Conservation (phyloP, 495 filamentous ascomycete species). For the Diplogelasinospora grovesii region DNA sequence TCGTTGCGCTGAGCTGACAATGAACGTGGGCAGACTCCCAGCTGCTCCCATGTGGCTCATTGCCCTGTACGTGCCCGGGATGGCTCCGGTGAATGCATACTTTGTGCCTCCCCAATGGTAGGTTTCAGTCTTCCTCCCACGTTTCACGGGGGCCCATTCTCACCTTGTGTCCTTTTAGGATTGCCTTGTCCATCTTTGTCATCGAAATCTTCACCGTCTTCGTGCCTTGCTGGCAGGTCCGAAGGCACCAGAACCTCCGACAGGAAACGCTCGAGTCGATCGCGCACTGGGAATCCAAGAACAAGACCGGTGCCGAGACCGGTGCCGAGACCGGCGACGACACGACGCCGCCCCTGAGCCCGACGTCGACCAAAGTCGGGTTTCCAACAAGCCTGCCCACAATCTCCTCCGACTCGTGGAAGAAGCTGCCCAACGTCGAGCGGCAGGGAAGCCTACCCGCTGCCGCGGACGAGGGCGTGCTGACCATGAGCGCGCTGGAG, state of each 20-base stretch:
- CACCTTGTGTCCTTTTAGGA: conserved; percentile 10
- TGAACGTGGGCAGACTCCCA: conserved; percentile 46
- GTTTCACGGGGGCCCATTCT: not conserved
- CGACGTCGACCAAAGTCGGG: conserved; percentile 21
- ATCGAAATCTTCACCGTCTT: conserved; percentile 47
- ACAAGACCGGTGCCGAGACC: conserved; percentile 18
- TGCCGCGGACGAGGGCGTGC: conserved; percentile 36
- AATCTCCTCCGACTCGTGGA: conserved; percentile 20
- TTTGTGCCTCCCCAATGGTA: conserved; percentile 49
- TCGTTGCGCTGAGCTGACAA: conserved; percentile 3
- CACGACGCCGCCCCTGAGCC: conserved; percentile 9
- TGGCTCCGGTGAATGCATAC: conserved; percentile 48
- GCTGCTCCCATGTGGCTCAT: conserved; percentile 63
- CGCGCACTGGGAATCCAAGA: conserved; percentile 25
- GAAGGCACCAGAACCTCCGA: conserved; percentile 17
- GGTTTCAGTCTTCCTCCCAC: no score
- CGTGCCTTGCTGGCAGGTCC: conserved; percentile 35
- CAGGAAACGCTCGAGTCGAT: conserved; percentile 24
- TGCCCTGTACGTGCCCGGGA: conserved; percentile 50
- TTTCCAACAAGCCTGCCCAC: not conserved
- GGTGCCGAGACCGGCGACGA: conserved; percentile 4
- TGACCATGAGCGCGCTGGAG: conserved; percentile 55
- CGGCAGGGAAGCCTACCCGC: conserved; percentile 19
- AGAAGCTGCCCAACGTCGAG: conserved; percentile 16
- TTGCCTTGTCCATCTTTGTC: conserved; percentile 29